Evolutionary conservation across 1,284 basidiomycete species (phyloP), one percentile per base, ranked within the genome.

Genomic region (Lentinula novae-zelandiae): DNA sequence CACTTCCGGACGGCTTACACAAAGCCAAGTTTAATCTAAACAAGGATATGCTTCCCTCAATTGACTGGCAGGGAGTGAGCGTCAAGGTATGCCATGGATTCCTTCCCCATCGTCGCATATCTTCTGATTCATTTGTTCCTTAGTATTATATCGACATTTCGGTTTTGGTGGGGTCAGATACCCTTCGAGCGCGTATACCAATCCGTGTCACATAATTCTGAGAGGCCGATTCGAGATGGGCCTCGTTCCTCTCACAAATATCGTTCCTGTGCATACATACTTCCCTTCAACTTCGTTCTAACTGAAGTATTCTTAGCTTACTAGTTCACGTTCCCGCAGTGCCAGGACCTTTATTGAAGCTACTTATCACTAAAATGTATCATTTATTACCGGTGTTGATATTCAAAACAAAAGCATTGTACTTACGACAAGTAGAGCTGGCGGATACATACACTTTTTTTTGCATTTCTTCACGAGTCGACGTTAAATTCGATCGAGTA

Each of bases 141-240:
- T 65, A 89, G 87, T 89, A 89, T 73, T 89, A 85, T 69, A 71
- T 89, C 50, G 85, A 89, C 60, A 78, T 87, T 33, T 86, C 85
- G 50, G 86, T 89, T 44, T 70, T 85, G 49, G 74, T 86, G 48
- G 83, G 83, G 20, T 81, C 83, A 64, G 85, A 89, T 66, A 80
- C 83, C 60, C 70, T 84, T 53, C 78, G 83, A 58, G 84, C 82
- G 34, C 79, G 83, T 34, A 73, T 89, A 54, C 85, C 85, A 7
- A 72, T 90, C 58, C 79, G 77, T 53, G 75, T 90, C 63, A 71
- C 77, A 61, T 88, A 76, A 73, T 15, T 46, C 22, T 20, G n/a
- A 20, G n/a, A 46, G n/a, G 44, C 44, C 20, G 17, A 20, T 46
- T 22, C 12, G 44, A 46, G 9, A 46, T 46, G 17, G 44, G n/a